These are phyloP conservation scores for Saccharum spontaneum DNA, from an alignment of 176 grass and related monocot species.

Conservation along the genomic window DNA sequence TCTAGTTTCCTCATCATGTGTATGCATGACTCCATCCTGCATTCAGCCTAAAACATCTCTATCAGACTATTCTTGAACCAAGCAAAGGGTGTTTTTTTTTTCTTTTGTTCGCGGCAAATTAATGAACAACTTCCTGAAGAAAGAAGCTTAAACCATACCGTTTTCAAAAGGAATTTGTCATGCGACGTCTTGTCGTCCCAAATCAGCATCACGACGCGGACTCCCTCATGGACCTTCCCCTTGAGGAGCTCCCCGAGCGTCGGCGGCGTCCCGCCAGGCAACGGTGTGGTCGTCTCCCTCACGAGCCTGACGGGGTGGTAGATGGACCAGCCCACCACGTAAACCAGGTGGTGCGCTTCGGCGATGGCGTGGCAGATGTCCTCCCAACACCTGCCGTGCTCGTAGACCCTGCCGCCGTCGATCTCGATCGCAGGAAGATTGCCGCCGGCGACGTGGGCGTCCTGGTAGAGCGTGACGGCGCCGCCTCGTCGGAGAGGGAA, in stretches of 20 bases:
- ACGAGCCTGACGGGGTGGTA: conserved; percentile 61
- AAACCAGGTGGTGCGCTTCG: conserved; percentile 71
- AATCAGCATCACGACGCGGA: conserved; percentile 84
- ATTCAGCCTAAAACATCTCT: conserved; percentile 53
- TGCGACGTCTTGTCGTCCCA: conserved; percentile 98
- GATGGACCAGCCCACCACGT: conserved; percentile 71
- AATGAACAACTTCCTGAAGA: no score
- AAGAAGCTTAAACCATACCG: conserved; percentile 45
- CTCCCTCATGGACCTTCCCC: conserved; percentile 75
- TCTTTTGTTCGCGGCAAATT: no score
- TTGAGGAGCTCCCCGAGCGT: conserved; percentile 75
- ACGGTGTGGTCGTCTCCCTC: conserved; percentile 47
- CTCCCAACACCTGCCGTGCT: conserved; percentile 69
- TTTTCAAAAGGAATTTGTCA: conserved; percentile 91
- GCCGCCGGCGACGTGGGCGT: conserved; percentile 57
- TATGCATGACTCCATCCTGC: conserved; percentile 96
- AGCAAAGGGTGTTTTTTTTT: no score
- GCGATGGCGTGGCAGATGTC: conserved; percentile 69
- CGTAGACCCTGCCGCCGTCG: conserved; percentile 44
- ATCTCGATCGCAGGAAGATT: conserved; percentile 45
- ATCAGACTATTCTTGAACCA: conserved; percentile 35
- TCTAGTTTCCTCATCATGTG: conserved; percentile 89
- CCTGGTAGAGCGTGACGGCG: conserved; percentile 59
- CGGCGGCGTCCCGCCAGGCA: conserved; percentile 41
- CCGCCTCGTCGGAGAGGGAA: conserved; percentile 66